These are phyloP conservation scores for Pneumocystis oryctolagi DNA, from an alignment of 1,139 yeast genomes.

Conservation along the genomic window DNA sequence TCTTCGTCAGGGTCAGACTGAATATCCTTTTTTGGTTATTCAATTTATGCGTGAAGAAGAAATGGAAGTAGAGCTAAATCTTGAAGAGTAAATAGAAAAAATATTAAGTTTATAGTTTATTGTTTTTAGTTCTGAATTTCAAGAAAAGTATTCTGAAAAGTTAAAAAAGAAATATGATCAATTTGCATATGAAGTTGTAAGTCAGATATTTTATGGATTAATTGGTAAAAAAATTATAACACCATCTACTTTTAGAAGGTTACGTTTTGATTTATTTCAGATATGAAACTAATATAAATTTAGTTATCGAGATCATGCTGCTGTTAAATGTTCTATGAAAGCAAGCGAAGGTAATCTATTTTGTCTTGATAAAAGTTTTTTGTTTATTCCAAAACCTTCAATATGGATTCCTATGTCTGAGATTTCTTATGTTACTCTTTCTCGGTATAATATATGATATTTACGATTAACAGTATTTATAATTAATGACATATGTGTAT, in stretches of 20 bases:
- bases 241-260: constrained; percentile 41
- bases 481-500: neutral
- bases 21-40: constrained; percentile 80
- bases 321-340: constrained; percentile 78
- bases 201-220: constrained; percentile 79
- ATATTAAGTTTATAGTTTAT: neutral
- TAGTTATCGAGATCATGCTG: constrained; percentile 43
- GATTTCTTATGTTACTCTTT: constrained; percentile 58
- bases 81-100: constrained; percentile 42
- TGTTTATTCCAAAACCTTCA: constrained; percentile 89
- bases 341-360: constrained; percentile 91
- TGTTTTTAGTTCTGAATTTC: constrained; percentile 30
- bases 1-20: constrained; percentile 82
- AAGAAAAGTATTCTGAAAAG: constrained; percentile 59
- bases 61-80: constrained; percentile 74
- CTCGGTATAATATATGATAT: constrained; percentile 31
- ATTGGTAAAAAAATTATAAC: constrained; percentile 73
- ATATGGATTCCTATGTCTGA: constrained; percentile 80
- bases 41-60: constrained; percentile 86
- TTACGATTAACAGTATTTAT: neutral
- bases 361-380: constrained; percentile 76
- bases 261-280: constrained; percentile 29
- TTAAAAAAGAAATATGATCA: constrained; percentile 66
- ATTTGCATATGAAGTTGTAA: constrained; percentile 69
- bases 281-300: constrained; percentile 19